Percentiles rank a stretch among this genome's conserved stretches.
These are phyloP conservation scores for Elaeis oleifera DNA, from an alignment of 202 grass and related monocot species.

Conservation along the genomic window DNA sequence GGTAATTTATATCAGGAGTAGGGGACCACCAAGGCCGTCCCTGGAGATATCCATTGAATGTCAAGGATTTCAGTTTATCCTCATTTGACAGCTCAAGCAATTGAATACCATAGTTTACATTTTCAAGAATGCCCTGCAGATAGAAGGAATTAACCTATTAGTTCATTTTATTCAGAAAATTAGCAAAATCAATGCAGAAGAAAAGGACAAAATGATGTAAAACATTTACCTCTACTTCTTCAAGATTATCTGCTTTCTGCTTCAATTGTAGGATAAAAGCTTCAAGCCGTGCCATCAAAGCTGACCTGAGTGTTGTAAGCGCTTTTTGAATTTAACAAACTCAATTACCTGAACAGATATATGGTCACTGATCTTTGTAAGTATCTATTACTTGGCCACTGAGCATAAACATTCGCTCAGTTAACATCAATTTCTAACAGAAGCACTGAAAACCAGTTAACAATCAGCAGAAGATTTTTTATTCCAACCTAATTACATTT, in stretches of 20 bases:
- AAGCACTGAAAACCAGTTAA: too few species aligned
- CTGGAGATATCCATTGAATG: conserved; percentile 80
- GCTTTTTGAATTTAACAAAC: conserved; percentile 84
- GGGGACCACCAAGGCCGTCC: conserved; percentile 90
- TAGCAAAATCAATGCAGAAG: conserved; percentile 7
- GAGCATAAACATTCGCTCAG: too few species aligned
- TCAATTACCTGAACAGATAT: conserved; percentile 61
- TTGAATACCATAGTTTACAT: conserved; percentile 44
- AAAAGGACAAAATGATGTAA: not conserved
- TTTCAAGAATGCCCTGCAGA: conserved; percentile 57
- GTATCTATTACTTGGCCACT: too few species aligned
- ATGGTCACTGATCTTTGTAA: too few species aligned
- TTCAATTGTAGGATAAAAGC: conserved; percentile 62
- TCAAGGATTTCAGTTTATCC: conserved; percentile 57
- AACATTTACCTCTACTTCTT: conserved; percentile 69
- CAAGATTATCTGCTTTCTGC: conserved; percentile 61
- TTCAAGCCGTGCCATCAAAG: conserved; percentile 66
- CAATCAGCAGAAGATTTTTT: too few species aligned
- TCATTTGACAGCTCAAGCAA: conserved; percentile 68
- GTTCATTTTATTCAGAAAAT: not conserved
- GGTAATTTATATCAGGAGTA: conserved; percentile 61
- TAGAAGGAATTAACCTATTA: not conserved
- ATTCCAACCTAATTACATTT: too few species aligned
- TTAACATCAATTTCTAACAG: too few species aligned
- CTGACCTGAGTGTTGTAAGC: conserved; percentile 62